Evolutionary conservation across 768 basidiomycete species (phyloP), one percentile per base, ranked within the genome.

Genomic region (Gautieria morchelliformis): DNA sequence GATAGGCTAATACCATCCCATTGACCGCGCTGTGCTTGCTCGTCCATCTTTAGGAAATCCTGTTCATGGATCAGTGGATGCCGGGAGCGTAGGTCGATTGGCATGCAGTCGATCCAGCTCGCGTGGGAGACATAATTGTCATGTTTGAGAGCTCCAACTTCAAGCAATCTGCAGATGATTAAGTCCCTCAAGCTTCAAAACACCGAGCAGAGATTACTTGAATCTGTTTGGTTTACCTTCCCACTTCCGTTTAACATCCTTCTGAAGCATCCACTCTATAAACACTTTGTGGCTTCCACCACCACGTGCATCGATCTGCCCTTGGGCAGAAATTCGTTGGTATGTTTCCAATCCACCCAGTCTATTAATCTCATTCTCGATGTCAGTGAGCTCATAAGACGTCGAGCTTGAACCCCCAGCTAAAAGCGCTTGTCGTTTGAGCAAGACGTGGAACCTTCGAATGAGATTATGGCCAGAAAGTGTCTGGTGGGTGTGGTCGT

Each of bases 1-100:
- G 91, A 93, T 24, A 94, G 80, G 67, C 89, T 91, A 58, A 95
- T 78, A 19, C 84, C 65, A 62, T 91, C 85, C 87, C 91, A 96
- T 62, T 73, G 74, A 59, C 71, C 76, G 10, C 66, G 65, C 64
- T 87, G 71, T 61, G 77, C 72, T 17, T 63, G 66, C 52, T 68
- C 62, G 52, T 85, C 79, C 68, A 93, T 72, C 5, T 77, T 66
- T 45, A 95, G 68, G 64, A 95, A 94, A 66, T 96, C 90, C 67
- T 93, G 91, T 66, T 94, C 84, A n/a, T 74, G 24, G 27, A 96
- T 94, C 39, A 74, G 69, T 0, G 92, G 86, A 68, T 95, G 91
- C 46, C 85, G 80, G 10, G 93, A 88, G 61, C 81, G 84, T 59
- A 96, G 72, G 66, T 96, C 93, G 61, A 95, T 91, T 0, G 91